Evolutionary conservation across 1,284 basidiomycete species (phyloP), one percentile per base, ranked within the genome.

Genomic region (Ceratobasidium papillatum): DNA sequence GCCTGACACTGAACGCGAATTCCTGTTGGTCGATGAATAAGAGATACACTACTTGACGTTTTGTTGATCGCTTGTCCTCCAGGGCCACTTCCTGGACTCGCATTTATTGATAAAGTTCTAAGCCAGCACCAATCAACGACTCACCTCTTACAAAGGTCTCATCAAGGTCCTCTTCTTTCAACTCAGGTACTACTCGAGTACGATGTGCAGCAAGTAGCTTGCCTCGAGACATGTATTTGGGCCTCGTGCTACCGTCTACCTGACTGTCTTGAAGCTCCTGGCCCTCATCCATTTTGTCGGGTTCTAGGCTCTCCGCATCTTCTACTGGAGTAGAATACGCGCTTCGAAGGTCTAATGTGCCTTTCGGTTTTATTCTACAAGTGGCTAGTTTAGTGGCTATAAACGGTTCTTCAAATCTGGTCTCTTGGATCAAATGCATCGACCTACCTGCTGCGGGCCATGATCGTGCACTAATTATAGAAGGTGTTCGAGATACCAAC

Each of bases 61-160:
- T 94, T 94, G 84, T 94, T 94, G 79, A 94, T 89, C 32, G 92
- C 93, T 83, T 94, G 92, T 43, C 92, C 93, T 34, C 92, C 92
- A 79, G 93, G 93, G 32, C 92, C 92, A 81, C 92, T 91, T 62
- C 92, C 92, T 93, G 77, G 74, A 58, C 30, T 36, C n/a, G 54
- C 12, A 63, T 43, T 30, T 54, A 30, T 14, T 4, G 8, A 32
- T 34, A 47, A 66, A 73, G 54, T 54, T 71, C 38, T 63, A 36
- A 49, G 49, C 74, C 45, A 63, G 14, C 64, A 75, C 64, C 27
- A 38, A 17, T 59, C 27, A 8, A 11, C 9, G 25, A 69, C 85
- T 74, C 78, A 91, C 92, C 92, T 81, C 91, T 86, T 73, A 94
- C 91, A 80, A 94, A 94, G 25, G 85, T 83, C 81, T 94, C 92